A percentile compares a stretch with the other conserved stretches of the same genome.
Conservation (phyloP, 495 filamentous ascomycete species). For the Penicillium flavigenum region DNA sequence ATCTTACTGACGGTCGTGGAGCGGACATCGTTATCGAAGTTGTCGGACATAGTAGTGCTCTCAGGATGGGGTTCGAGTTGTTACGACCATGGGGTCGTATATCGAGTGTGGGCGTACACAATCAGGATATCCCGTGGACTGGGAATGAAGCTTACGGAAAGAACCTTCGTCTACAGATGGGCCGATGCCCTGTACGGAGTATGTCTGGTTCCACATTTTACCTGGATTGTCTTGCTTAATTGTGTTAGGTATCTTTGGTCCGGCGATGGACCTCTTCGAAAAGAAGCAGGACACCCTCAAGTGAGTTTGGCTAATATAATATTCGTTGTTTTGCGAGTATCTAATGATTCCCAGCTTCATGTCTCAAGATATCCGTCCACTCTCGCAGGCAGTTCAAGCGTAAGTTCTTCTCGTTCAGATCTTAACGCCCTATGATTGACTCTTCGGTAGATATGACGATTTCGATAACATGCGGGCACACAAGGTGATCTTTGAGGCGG, state of each 20-base stretch:
- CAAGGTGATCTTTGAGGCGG: conserved; percentile 40
- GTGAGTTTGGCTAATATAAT: conserved; percentile 16
- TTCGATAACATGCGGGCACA: conserved; percentile 39
- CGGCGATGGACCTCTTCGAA: conserved; percentile 68
- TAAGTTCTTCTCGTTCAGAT: conserved; percentile 15
- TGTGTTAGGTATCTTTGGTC: conserved; percentile 38
- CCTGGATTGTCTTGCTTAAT: conserved; percentile 2
- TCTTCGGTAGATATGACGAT: conserved; percentile 29
- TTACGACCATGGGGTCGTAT: conserved; percentile 84
- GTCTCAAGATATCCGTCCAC: conserved; percentile 37
- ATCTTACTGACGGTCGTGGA: conserved; percentile 73
- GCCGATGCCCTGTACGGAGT: conserved; percentile 76
- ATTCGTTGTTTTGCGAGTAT: background rate
- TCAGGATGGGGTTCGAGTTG: conserved; percentile 77
- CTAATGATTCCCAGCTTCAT: conserved; percentile 35
- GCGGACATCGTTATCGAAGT: conserved; percentile 87
- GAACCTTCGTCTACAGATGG: conserved; percentile 86
- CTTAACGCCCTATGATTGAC: background rate
- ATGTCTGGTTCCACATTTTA: background rate
- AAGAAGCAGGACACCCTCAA: conserved; percentile 43
- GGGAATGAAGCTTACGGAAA: conserved; percentile 84
- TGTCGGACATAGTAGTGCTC: conserved; percentile 73
- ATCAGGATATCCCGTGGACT: conserved; percentile 83
- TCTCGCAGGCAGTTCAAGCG: conserved; percentile 38
- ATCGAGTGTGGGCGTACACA: conserved; percentile 84